These are phyloP conservation scores for Aspergillus jensenii DNA, from an alignment of 2,329 filamentous ascomycete genomes.

Conservation along the genomic window DNA sequence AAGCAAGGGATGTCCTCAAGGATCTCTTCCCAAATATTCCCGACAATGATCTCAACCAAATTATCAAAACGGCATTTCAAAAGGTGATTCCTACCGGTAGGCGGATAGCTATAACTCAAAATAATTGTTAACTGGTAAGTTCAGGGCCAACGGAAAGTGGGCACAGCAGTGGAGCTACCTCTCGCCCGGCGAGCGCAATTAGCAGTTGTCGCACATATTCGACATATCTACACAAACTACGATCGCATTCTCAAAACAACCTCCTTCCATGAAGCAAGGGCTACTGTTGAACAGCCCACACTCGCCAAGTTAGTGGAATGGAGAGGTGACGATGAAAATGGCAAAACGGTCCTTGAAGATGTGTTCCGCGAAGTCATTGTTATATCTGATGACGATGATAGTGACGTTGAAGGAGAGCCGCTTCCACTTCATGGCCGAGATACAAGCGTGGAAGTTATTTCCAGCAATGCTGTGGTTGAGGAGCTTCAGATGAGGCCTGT, in stretches of 20 bases:
- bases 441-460: constrained; percentile 45
- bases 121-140: constrained; percentile 21
- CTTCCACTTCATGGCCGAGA: constrained; percentile 30
- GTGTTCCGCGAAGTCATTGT: constrained; percentile 65
- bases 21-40: constrained; percentile 66
- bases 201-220: constrained; percentile 62
- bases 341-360: constrained; percentile 56
- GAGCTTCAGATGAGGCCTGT: constrained; percentile 34
- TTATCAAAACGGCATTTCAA: constrained; percentile 61
- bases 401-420: constrained; percentile 39
- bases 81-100: constrained; percentile 43
- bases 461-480: constrained; percentile 37
- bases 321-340: constrained; percentile 60
- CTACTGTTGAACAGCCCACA: constrained; percentile 54
- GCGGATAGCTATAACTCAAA: not conserved
- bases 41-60: constrained; percentile 55
- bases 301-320: constrained; percentile 61
- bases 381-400: constrained; percentile 61
- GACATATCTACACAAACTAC: constrained; percentile 63
- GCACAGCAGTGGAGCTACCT: constrained; percentile 54
- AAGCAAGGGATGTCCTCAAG: constrained; percentile 58
- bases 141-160: constrained; percentile 57
- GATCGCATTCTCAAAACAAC: constrained; percentile 56
- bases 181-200: constrained; percentile 60
- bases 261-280: constrained; percentile 56